phyloP scores from a whole-genome alignment of 768 basidiomycete genomes.

The Dacryopinax spathularia region DNA sequence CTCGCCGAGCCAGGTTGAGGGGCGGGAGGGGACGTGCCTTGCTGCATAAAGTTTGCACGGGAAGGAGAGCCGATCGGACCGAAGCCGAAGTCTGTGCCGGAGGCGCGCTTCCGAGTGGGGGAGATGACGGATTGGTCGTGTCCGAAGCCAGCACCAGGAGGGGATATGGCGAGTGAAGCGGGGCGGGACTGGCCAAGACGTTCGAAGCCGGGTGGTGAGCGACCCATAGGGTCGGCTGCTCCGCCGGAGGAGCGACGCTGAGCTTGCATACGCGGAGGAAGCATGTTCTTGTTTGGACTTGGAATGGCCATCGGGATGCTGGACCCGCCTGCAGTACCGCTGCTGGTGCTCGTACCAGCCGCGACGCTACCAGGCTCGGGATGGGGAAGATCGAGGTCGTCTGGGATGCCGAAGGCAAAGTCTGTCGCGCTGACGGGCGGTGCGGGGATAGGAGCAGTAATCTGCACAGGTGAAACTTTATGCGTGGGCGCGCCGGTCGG shows the following conservation, averaged over 20 bases:
- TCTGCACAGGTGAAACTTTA: conserved; percentile 8
- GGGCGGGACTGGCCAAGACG: conserved; percentile 28
- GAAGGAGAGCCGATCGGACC: conserved; percentile 79
- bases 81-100: conserved; percentile 36
- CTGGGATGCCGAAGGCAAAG: conserved; percentile 54
- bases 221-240: conserved; percentile 2
- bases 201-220: conserved; percentile 20
- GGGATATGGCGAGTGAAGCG: conserved; percentile 28
- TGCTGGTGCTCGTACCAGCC: not conserved
- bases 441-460: conserved; percentile 36
- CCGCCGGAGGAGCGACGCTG: not conserved
- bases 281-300: conserved; percentile 19
- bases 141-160: conserved; percentile 17
- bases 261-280: conserved; percentile 12
- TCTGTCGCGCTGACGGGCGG: conserved; percentile 64
- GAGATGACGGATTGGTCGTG: not conserved
- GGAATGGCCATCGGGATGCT: conserved; percentile 40
- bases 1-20: conserved; percentile 16
- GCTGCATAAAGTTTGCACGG: conserved; percentile 18
- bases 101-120: not conserved
- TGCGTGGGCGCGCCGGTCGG: conserved; percentile 10
- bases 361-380: conserved; percentile 3
- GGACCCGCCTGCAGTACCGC: conserved; percentile 13
- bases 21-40: conserved; percentile 5
- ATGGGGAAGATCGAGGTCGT: conserved; percentile 27